Conservation (phyloP, 164 flowering plant genomes). For the Vitis labrusca region DNA sequence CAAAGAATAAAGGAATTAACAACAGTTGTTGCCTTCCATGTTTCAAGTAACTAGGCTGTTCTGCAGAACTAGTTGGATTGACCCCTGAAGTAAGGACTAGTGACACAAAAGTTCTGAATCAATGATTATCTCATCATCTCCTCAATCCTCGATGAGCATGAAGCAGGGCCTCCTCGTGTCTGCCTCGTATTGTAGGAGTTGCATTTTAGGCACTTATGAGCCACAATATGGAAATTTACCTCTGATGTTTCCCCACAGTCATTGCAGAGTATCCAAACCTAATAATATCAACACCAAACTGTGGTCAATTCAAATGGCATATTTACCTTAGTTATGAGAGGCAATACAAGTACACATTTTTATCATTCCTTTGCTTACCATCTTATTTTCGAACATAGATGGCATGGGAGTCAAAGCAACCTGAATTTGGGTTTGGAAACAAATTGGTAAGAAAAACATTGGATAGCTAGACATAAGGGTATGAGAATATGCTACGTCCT, state of each 20-base stretch:
- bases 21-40: no score
- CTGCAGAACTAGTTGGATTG: no score
- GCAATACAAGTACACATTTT: background rate
- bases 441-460: background rate
- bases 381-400: constrained; percentile 54
- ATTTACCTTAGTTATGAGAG: no score
- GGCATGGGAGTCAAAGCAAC: constrained; percentile 75
- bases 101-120: no score
- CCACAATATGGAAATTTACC: constrained; percentile 20
- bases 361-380: constrained; percentile 34
- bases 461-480: background rate
- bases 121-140: constrained; percentile 7
- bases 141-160: constrained; percentile 14
- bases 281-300: background rate
- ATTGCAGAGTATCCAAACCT: constrained; percentile 32
- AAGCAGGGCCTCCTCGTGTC: constrained; percentile 14
- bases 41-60: no score
- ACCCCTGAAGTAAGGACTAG: no score
- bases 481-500: background rate
- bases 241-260: constrained; percentile 25
- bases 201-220: constrained; percentile 25
- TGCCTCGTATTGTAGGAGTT: constrained; percentile 26
- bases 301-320: background rate
- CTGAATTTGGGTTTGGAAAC: constrained; percentile 28
- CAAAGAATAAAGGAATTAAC: no score